phyloP scores from a whole-genome alignment of 2,329 filamentous ascomycete species.

The Basipetospora chlamydospora region DNA sequence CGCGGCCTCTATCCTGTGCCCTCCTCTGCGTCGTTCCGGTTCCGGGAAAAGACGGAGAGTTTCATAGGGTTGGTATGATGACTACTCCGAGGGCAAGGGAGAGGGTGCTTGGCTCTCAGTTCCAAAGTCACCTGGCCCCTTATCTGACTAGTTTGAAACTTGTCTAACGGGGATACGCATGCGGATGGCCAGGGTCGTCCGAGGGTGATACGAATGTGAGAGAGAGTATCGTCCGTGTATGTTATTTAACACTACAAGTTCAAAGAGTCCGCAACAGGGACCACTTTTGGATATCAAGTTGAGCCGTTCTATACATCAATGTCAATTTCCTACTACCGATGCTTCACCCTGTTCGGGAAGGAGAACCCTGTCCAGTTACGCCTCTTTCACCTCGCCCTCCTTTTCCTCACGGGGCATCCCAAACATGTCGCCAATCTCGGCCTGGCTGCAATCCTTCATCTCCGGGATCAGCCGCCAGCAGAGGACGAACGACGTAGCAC shows the following conservation, averaged over 20 bases:
- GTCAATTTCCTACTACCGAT: too few relatives aligned
- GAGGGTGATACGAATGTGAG: too few relatives aligned
- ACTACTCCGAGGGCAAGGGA: neutral
- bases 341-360: too few relatives aligned
- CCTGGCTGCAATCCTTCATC: constrained; percentile 31
- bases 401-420: too few relatives aligned
- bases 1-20: neutral
- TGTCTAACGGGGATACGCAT: neutral
- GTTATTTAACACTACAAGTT: too few relatives aligned
- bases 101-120: neutral
- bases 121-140: neutral
- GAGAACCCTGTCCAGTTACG: too few relatives aligned
- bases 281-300: too few relatives aligned
- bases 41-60: neutral
- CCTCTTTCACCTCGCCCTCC: too few relatives aligned
- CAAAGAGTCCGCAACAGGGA: too few relatives aligned
- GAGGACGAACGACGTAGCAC: constrained; percentile 18
- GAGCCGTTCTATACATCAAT: too few relatives aligned
- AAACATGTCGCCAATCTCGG: constrained; percentile 26
- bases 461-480: constrained; percentile 35
- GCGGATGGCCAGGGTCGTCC: too few relatives aligned
- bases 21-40: neutral
- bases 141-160: neutral
- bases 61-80: neutral
- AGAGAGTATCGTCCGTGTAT: too few relatives aligned